Evolutionary conservation across 2,329 filamentous ascomycete genomes (phyloP).

Genomic region (Bipolaris sorokiniana): DNA sequence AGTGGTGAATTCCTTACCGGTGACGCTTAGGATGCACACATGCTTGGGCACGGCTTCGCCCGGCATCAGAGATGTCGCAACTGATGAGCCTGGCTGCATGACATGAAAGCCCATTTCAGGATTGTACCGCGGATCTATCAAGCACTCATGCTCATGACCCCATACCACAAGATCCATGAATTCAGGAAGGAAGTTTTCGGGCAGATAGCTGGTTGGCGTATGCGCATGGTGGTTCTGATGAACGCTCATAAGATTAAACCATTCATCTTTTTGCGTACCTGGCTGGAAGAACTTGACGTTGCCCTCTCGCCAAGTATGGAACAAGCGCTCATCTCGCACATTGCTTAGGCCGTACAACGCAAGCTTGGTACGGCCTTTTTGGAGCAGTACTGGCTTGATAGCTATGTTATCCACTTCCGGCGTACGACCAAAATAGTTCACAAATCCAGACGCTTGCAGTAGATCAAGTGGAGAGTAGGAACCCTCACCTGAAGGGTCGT

Average conservation of each 20-base stretch:
- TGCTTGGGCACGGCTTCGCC: conserved; percentile 93
- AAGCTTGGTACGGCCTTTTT: conserved; percentile 91
- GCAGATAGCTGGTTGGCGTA: conserved; percentile 90
- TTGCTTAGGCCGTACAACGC: conserved; percentile 95
- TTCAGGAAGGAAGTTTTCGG: conserved; percentile 88
- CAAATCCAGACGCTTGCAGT: conserved; percentile 84
- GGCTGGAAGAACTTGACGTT: conserved; percentile 95
- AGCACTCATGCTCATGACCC: conserved; percentile 97
- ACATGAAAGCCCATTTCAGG: conserved; percentile 90
- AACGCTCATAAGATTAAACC: conserved; percentile 95
- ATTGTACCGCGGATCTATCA: conserved; percentile 84
- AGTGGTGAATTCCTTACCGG: conserved; percentile 78
- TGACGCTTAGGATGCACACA: conserved; percentile 83
- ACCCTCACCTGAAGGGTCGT: conserved; percentile 96
- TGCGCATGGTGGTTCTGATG: conserved; percentile 97
- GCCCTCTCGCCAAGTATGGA: conserved; percentile 88
- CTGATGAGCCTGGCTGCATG: conserved; percentile 96
- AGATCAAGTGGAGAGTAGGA: conserved; percentile 90
- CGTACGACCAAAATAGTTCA: conserved; percentile 95
- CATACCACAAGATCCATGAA: conserved; percentile 93
- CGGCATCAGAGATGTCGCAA: conserved; percentile 88
- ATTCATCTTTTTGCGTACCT: conserved; percentile 78
- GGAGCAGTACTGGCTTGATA: conserved; percentile 87
- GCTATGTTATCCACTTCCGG: conserved; percentile 93
- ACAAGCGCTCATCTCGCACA: conserved; percentile 91